phyloP scores from a whole-genome alignment of 2,329 filamentous ascomycete genomes.

The Sporothrix humicola region DNA sequence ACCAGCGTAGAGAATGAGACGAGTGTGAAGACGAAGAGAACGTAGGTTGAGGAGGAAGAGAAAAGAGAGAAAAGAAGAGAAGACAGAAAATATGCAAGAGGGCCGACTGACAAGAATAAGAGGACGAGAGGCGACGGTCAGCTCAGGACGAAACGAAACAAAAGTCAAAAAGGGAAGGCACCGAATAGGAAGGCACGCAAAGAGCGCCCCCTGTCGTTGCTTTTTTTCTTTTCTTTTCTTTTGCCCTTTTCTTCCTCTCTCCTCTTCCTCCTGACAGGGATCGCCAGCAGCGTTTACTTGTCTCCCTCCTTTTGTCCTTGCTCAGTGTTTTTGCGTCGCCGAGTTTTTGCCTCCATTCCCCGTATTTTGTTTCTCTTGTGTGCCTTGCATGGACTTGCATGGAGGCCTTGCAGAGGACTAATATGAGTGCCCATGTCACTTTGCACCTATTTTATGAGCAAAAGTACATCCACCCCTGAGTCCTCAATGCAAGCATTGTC shows the following conservation, averaged over 20 bases:
- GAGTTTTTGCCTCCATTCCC: neutral
- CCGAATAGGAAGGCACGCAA: neutral
- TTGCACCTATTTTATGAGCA: neutral
- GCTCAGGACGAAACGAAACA: constrained; percentile 25
- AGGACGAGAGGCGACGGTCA: constrained; percentile 6
- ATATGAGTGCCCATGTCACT: neutral
- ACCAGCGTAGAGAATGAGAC: constrained; percentile 23
- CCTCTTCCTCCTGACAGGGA: neutral
- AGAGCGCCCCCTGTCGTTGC: neutral
- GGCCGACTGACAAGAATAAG: constrained; percentile 25
- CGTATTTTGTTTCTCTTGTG: constrained; percentile 7
- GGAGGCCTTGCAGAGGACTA: neutral
- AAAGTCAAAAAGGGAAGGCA: neutral
- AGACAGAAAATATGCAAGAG: neutral
- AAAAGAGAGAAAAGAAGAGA: neutral
- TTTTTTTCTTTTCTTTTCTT: neutral
- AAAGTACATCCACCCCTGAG: constrained; percentile 17
- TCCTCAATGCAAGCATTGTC: constrained; percentile 8
- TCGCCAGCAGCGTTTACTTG: neutral
- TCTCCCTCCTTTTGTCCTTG: neutral
- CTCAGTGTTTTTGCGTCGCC: too few relatives aligned
- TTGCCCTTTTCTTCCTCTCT: neutral
- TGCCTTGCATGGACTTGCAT: constrained; percentile 27
- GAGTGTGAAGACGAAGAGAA: constrained; percentile 12
- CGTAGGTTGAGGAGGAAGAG: neutral